phyloP scores from a whole-genome alignment of 1,284 basidiomycete genomes.

The Cutaneotrichosporon cavernicola region DNA sequence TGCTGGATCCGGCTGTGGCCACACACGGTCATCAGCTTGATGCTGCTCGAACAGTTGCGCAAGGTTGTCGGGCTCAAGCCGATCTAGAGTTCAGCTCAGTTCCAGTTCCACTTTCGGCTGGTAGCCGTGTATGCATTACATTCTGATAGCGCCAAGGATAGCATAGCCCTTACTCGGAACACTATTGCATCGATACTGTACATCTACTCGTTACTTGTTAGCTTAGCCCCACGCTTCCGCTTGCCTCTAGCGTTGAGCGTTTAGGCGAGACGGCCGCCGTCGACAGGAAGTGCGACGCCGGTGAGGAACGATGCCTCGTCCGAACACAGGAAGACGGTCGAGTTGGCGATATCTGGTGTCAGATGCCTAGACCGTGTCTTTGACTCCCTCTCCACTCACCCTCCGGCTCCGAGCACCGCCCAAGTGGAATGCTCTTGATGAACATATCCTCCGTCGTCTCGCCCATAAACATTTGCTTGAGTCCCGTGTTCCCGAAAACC shows the following conservation, averaged over 20 bases:
- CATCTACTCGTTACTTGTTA: too few relatives aligned
- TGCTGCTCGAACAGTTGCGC: slow-evolving; percentile 24
- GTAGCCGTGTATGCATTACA: neutral
- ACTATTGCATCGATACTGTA: too few relatives aligned
- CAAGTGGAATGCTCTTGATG: slow-evolving; percentile 22
- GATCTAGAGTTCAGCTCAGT: slow-evolving; percentile 14
- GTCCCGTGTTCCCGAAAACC: slow-evolving; percentile 25
- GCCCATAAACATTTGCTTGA: slow-evolving; percentile 24
- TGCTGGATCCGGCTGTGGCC: slow-evolving; percentile 29
- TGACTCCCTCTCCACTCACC: slow-evolving; percentile 12
- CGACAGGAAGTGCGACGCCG: slow-evolving; percentile 27
- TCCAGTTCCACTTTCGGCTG: neutral
- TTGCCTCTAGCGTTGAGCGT: neutral
- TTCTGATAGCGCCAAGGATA: neutral
- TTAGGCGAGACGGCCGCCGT: slow-evolving; percentile 25
- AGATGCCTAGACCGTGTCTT: neutral
- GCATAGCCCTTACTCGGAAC: too few relatives aligned
- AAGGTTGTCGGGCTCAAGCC: slow-evolving; percentile 21
- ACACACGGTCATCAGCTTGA: slow-evolving; percentile 25
- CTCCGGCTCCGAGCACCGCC: slow-evolving; percentile 24
- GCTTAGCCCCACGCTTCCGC: too few relatives aligned
- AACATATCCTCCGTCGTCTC: slow-evolving; percentile 23
- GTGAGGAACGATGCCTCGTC: slow-evolving; percentile 30
- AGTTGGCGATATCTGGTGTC: slow-evolving; percentile 29
- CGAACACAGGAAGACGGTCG: slow-evolving; percentile 27